A percentile compares a stretch with the other conserved stretches of the same genome.
phyloP scores from a whole-genome alignment of 208 protist species.

The Trypanosoma congolense region DNA sequence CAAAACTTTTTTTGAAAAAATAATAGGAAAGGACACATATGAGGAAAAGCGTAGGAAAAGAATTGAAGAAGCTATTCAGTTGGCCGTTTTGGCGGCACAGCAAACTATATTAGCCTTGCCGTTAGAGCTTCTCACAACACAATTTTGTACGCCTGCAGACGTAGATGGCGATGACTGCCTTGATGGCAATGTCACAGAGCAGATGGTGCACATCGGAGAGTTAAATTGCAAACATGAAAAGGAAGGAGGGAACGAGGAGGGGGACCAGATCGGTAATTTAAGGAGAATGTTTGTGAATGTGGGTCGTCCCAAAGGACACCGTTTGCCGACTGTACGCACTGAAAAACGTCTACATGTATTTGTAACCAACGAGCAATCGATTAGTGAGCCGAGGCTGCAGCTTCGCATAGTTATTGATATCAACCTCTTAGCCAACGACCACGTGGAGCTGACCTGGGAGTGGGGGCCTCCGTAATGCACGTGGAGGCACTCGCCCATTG shows the following conservation, averaged over 20 bases:
- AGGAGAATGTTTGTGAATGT: constrained; percentile 20
- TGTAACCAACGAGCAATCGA: constrained; percentile 10
- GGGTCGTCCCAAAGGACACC: constrained; percentile 7
- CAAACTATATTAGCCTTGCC: constrained; percentile 23
- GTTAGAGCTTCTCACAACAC: constrained; percentile 21
- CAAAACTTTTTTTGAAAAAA: no score
- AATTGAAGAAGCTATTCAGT: constrained; percentile 13
- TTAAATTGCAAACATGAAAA: not conserved
- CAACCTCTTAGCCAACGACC: constrained; percentile 16
- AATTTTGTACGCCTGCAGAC: constrained; percentile 9
- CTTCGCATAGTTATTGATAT: constrained; percentile 18
- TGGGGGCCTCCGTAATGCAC: constrained; percentile 9
- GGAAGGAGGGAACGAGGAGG: not conserved
- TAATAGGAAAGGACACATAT: not conserved
- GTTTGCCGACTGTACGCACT: constrained; percentile 15
- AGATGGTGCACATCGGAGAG: constrained; percentile 22
- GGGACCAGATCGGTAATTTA: not conserved
- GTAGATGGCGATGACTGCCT: not conserved
- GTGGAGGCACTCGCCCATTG: not conserved
- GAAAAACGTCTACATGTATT: constrained; percentile 22
- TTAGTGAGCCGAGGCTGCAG: constrained; percentile 10
- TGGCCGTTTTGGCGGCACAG: constrained; percentile 18
- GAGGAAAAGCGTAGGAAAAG: not conserved
- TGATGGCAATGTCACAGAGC: not conserved
- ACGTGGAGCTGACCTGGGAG: constrained; percentile 20